Conservation (phyloP, 371 early-diverging fungal species). For the Sporodiniella umbellata region DNA sequence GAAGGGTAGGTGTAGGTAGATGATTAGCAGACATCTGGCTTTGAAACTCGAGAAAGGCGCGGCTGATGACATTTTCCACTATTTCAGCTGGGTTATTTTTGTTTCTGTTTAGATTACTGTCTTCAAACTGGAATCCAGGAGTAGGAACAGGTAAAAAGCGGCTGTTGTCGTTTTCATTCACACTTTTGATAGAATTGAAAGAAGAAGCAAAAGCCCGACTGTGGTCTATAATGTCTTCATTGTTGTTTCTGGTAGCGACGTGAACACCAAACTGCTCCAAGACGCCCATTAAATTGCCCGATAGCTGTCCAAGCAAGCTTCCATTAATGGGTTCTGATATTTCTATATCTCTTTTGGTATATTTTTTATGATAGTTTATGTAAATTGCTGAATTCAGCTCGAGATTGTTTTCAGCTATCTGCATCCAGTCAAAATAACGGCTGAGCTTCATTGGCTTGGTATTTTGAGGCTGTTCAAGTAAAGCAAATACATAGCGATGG, state of each 20-base stretch:
- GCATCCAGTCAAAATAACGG: slow-evolving; percentile 1
- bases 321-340: background rate
- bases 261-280: background rate
- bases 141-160: background rate
- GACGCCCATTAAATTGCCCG: background rate
- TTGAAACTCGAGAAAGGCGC: background rate
- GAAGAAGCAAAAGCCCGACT: background rate
- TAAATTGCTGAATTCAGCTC: slow-evolving; percentile 18
- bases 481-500: slow-evolving; percentile 26
- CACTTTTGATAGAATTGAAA: background rate
- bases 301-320: background rate
- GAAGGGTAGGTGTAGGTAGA: too few relatives aligned
- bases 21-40: background rate
- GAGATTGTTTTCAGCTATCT: slow-evolving; percentile 17
- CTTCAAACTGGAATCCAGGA: too few relatives aligned
- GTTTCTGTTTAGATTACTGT: background rate
- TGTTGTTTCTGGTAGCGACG: background rate
- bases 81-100: background rate
- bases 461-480: slow-evolving; percentile 21
- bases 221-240: background rate
- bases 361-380: slow-evolving; percentile 3
- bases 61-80: background rate
- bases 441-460: slow-evolving; percentile 2
- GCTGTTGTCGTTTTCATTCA: background rate
- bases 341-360: background rate